Percentiles rank a stretch among this genome's conserved stretches.
Evolutionary conservation across 176 grass and related monocot species (phyloP).

Genomic region (Raddia guianensis): DNA sequence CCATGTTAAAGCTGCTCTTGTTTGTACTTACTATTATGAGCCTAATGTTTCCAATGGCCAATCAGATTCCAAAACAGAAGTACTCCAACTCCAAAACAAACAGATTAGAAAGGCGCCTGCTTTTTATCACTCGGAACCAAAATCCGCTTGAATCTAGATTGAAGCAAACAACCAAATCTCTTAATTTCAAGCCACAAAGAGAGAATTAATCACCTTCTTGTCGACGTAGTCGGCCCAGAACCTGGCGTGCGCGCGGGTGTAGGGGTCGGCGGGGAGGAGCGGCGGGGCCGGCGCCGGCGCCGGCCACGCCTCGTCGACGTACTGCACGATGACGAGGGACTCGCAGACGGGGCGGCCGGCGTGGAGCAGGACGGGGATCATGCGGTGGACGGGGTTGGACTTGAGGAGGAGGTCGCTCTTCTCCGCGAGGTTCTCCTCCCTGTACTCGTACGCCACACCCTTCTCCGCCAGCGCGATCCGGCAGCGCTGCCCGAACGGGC

Average conservation of each 20-base stretch:
- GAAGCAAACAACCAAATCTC: too few species aligned
- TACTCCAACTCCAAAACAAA: too few species aligned
- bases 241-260: slow-evolving; percentile 36
- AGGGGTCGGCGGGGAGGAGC: slow-evolving; percentile 36
- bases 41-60: too few species aligned
- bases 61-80: too few species aligned
- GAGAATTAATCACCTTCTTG: slow-evolving; percentile 35
- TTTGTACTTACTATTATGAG: too few species aligned
- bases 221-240: slow-evolving; percentile 60
- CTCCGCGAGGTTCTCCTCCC: slow-evolving; percentile 37
- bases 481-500: slow-evolving; percentile 49
- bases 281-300: neutral
- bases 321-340: slow-evolving; percentile 54
- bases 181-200: too few species aligned
- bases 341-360: slow-evolving; percentile 44
- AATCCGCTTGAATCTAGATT: neutral
- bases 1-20: too few species aligned
- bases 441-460: slow-evolving; percentile 46
- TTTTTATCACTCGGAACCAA: too few species aligned
- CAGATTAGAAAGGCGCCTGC: too few species aligned
- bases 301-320: slow-evolving; percentile 51
- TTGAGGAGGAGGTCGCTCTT: slow-evolving; percentile 2
- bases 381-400: neutral
- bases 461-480: slow-evolving; percentile 57
- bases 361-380: slow-evolving; percentile 58